Evolutionary conservation across 2,329 filamentous ascomycete genomes (phyloP), one percentile per base, ranked within the genome.

Genomic region (Daldinia eschscholtzii): DNA sequence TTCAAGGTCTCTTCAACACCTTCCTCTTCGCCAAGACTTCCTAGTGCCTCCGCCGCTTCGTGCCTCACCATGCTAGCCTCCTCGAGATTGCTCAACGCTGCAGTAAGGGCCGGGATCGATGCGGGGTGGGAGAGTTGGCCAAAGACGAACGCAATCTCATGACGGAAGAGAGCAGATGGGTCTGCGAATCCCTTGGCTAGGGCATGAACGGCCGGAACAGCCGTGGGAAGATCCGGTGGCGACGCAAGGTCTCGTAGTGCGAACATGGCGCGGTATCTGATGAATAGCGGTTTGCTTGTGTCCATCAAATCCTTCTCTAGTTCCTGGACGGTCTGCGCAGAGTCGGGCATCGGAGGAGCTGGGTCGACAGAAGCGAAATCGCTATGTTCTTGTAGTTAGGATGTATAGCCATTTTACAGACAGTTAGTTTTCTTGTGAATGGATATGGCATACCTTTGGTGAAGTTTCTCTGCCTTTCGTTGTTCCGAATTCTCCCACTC

Each of bases 131-230:
- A 94, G 59, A 99, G 86, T 81, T 99, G 96, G 62, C 96, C 96
- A 75, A 99, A 99, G 13, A 99, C 96, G 79, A 99, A 99, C 13
- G 96, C 96, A 72, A 99, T 94, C 80, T 99, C 96, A 83, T 99
- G 96, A 73, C 96, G 91, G 87, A 99, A 98, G 6, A 99, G 89
- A 4, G 94, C 94, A 56, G 94, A 98, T 18, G 90, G 86, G 79
- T 99, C 96, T 35, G 86, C 85, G 75, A 99, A 90, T 15, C 96
- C 96, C 77, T 90, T 91, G 52, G 96, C 93, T 53, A 99, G 88
- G 10, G 94, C 93, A 50, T 91, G 87, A 60, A 99, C 88, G 18
- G 96, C 95, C n/a, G 93, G 91, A 15, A 93, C 88, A 6, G 95
- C 94, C 1, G 94, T 97, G 1, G 94, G 92, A 48, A 97, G 89